Evolutionary conservation across 805 yeast species (phyloP).

Genomic region (Candida tammaniensis): DNA sequence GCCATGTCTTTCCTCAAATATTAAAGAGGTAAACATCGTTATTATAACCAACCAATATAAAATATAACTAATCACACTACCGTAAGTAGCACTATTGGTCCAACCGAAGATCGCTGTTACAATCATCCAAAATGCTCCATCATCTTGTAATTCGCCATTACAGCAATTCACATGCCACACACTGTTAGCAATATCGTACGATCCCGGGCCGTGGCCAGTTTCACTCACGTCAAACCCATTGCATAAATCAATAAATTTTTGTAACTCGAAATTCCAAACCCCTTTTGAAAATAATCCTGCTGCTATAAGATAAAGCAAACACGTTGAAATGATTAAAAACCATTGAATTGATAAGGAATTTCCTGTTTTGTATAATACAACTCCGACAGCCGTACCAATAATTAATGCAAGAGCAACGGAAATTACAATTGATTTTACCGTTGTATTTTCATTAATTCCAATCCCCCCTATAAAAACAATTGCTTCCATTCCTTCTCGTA

Average conservation of each 20-base stretch:
- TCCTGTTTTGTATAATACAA: constrained; percentile 71
- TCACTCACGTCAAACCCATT: constrained; percentile 84
- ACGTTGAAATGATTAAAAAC: constrained; percentile 71
- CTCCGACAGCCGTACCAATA: constrained; percentile 63
- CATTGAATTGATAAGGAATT: constrained; percentile 71
- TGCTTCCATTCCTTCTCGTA: constrained; percentile 90
- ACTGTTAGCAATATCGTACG: constrained; percentile 73
- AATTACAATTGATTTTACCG: constrained; percentile 56
- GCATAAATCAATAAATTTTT: constrained; percentile 68
- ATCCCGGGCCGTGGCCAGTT: constrained; percentile 90
- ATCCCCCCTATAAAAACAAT: constrained; percentile 90
- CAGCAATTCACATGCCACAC: constrained; percentile 97
- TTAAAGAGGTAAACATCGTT: constrained; percentile 37
- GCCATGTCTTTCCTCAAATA: constrained; percentile 56
- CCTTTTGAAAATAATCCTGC: constrained; percentile 87
- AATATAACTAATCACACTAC: constrained; percentile 73
- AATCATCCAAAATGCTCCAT: constrained; percentile 74
- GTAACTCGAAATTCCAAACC: constrained; percentile 86
- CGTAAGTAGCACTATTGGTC: constrained; percentile 92
- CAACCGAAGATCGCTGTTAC: constrained; percentile 87
- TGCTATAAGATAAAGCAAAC: constrained; percentile 78
- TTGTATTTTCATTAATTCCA: constrained; percentile 34
- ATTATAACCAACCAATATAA: constrained; percentile 64
- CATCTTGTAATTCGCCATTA: constrained; percentile 81
- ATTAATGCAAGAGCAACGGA: constrained; percentile 52